Conservation (phyloP, 2,329 filamentous ascomycete genomes). For the Diplocarpon mali region DNA sequence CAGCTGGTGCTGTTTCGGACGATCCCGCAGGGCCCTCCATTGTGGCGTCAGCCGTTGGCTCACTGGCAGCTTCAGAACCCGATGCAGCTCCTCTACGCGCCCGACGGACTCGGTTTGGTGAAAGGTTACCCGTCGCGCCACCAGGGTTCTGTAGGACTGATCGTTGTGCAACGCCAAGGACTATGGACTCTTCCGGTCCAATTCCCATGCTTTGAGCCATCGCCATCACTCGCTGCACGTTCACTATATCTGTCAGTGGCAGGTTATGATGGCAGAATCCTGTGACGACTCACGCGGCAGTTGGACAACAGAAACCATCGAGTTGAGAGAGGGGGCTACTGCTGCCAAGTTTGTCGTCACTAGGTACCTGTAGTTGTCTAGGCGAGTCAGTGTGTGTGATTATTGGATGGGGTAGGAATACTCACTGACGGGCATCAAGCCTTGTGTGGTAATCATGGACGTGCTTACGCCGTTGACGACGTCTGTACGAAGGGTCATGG, state of each 20-base stretch:
- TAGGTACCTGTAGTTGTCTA: too few species aligned
- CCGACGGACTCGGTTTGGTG: slow-evolving; percentile 2
- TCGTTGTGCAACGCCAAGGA: slow-evolving; percentile 9
- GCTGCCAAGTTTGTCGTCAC: too few species aligned
- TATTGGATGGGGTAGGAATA: too few species aligned
- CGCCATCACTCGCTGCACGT: slow-evolving; percentile 9
- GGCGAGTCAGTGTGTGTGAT: too few species aligned
- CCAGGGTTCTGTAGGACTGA: slow-evolving; percentile 11
- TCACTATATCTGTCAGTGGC: slow-evolving; percentile 5
- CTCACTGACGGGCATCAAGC: too few species aligned
- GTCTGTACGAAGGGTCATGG: slow-evolving; percentile 11
- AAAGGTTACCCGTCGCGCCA: slow-evolving; percentile 8
- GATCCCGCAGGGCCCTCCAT: not conserved
- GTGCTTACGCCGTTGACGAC: slow-evolving; percentile 7
- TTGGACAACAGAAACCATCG: too few species aligned
- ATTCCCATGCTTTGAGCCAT: slow-evolving; percentile 8
- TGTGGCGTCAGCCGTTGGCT: not conserved
- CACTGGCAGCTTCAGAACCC: not conserved
- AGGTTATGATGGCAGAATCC: not conserved
- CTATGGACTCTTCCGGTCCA: slow-evolving; percentile 7
- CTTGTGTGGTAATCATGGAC: not conserved
- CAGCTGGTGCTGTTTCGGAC: not conserved
- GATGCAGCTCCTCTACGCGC: not conserved
- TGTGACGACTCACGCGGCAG: too few species aligned
- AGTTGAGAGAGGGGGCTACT: too few species aligned